phyloP scores from a whole-genome alignment of 495 filamentous ascomycete species.

The Hyaloscypha variabilis region DNA sequence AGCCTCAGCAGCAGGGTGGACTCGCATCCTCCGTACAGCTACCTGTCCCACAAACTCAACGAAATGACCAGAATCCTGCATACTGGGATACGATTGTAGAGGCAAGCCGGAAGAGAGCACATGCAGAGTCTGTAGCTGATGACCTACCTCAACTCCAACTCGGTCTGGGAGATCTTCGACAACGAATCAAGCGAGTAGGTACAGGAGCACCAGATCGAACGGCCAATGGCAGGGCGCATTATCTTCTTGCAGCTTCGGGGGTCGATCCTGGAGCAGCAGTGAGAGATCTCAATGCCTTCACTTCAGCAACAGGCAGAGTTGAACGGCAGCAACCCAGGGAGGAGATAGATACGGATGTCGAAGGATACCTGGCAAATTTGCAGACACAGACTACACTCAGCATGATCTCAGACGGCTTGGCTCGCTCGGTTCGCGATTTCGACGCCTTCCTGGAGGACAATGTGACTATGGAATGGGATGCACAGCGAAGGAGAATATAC shows the following conservation, averaged over 20 bases:
- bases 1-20: slow-evolving; percentile 7
- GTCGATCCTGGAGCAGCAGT: slow-evolving; percentile 77
- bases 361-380: slow-evolving; percentile 78
- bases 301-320: slow-evolving; percentile 29
- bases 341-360: slow-evolving; percentile 71
- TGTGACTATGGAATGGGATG: slow-evolving; percentile 93
- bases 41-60: background rate
- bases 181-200: slow-evolving; percentile 79
- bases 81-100: slow-evolving; percentile 90
- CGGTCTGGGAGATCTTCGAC: slow-evolving; percentile 83
- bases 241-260: slow-evolving; percentile 88
- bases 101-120: slow-evolving; percentile 66
- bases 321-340: slow-evolving; percentile 41
- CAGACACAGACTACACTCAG: slow-evolving; percentile 89
- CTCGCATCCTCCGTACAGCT: background rate
- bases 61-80: slow-evolving; percentile 40
- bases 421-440: slow-evolving; percentile 86
- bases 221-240: slow-evolving; percentile 73
- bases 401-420: slow-evolving; percentile 86
- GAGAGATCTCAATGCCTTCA: slow-evolving; percentile 69
- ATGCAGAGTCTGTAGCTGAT: slow-evolving; percentile 53
- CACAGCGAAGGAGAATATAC: slow-evolving; percentile 88
- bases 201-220: slow-evolving; percentile 47
- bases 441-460: slow-evolving; percentile 92
- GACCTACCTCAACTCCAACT: slow-evolving; percentile 75